Evolutionary conservation across 2,329 filamentous ascomycete genomes (phyloP), one percentile per base, ranked within the genome.

Genomic region (Ceratocystis smalleyi): DNA sequence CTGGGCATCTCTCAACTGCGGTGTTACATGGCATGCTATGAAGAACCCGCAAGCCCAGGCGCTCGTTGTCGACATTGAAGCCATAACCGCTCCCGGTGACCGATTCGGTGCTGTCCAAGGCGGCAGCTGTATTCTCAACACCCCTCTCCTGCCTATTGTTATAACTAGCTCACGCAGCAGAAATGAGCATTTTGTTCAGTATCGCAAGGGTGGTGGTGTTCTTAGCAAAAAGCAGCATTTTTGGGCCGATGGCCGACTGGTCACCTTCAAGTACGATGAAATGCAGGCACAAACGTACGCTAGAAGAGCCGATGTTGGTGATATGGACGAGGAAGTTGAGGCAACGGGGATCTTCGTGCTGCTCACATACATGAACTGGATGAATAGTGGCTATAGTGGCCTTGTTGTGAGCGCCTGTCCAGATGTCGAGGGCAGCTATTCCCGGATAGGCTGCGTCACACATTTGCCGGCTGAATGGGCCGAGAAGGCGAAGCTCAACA

Each of bases 351-450:
- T 61, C 49, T 66, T 66, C 64, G 65, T 66, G 49, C 35, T 66
- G 49, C 47, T 66, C 12, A 66, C 65, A 1, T 66, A 66, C 43
- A 66, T 66, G 65, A 66, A 66, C 27, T 66, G 65, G 65, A 66
- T 66, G 65, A 66, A 66, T 22, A 66, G 40, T 43, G 65, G 65
- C 7, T 66, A 66, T 35, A 45, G 55, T 30, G 65, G 65, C 12
- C 49, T 66, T 19, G 27, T 66, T 15, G 65, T 66, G 27, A 66
- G 65, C 62, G 59, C 62, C 19, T 66, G 55, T n/a, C 65, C 62
- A 7, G 62, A 66, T 47, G 57, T 40, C 5, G 65, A 66, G 27
- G 65, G 62, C 17, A 47, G 62, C 15, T 66, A 61, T 35, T 64
- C 65, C 7, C 19, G 65, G 27, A 60, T 66, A 49, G 65, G 65